These are phyloP conservation scores for Pyrenopolyporus hunteri DNA, from an alignment of 495 filamentous ascomycete genomes.

Conservation along the genomic window DNA sequence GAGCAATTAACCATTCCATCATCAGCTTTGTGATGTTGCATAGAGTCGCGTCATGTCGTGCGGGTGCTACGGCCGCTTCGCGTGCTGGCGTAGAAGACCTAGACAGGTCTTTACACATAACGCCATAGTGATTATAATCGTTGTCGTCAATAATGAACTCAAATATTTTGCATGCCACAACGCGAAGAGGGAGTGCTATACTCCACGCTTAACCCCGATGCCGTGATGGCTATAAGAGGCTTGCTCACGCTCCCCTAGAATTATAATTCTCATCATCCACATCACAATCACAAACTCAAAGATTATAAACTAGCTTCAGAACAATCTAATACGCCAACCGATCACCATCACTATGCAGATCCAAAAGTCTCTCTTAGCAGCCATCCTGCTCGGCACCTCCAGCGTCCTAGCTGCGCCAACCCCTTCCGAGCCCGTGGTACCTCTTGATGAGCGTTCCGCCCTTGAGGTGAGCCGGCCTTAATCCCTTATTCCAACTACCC, in stretches of 20 bases:
- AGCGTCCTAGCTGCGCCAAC: conserved; percentile 32
- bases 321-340: background rate
- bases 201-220: background rate
- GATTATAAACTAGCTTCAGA: background rate
- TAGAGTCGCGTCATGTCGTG: conserved; percentile 21
- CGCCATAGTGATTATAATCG: conserved; percentile 14
- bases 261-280: background rate
- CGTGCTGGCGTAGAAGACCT: background rate
- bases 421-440: background rate
- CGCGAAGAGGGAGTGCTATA: background rate
- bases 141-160: conserved; percentile 36
- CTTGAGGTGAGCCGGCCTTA: background rate
- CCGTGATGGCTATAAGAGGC: conserved; percentile 19
- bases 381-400: conserved; percentile 31
- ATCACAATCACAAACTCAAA: background rate
- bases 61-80: background rate
- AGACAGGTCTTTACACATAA: background rate
- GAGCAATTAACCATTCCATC: conserved; percentile 1
- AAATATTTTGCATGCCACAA: background rate
- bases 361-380: conserved; percentile 36
- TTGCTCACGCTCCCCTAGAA: background rate
- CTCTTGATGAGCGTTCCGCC: background rate
- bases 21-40: background rate
- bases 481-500: background rate
- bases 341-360: conserved; percentile 24